Base-by-base conservation (phyloP, 768 basidiomycete genomes). In the Boletus vermiculosoides region DNA sequence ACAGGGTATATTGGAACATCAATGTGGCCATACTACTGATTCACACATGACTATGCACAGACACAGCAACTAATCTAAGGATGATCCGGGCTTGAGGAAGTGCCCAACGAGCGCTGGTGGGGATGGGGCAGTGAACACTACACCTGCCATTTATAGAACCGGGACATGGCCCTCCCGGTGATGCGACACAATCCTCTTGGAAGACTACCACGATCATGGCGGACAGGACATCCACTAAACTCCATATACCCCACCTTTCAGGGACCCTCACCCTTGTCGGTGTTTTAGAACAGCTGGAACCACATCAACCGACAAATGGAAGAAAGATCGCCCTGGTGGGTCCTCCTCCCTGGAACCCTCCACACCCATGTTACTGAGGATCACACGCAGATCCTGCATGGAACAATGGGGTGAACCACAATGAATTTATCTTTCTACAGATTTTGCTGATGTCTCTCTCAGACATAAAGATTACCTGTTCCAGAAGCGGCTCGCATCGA, bases 381-480 rank as follows among this genome's bases (percentile, higher is more conserved):
- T 61, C 55, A 39, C 58, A 50, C 42, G 57, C 66, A 92, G 90
- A 87, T 92, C 61, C 73, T 92, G 9, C 90, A 93, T 69, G 90
- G 90, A 47, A 79, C 83, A 23, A 78, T 90, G 80, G 90, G 90
- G 90, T 88, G 69, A 71, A 80, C 64, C 45, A 46, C 37, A 20
- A 15, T 28, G 22, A 40, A 46, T 31, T 33, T 25, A 4, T n/a
- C 28, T n/a, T 23, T 25, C 52, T 36, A 15, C 36, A 8, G 5
- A 22, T 31, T 5, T 41, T 37, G 12, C 10, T 41, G 18, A 61
- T 23, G 28, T 31, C 47, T 45, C 16, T 47, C 64, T 47, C 71
- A 92, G 90, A 65, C 91, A 93, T 71, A 92, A 92, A 64, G 87
- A 93, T 67, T 93, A 93, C 73, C 69, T 93, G 47, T 92, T 87